Conservation (phyloP, 768 basidiomycete genomes). For the Coprinopsis sp. region DNA sequence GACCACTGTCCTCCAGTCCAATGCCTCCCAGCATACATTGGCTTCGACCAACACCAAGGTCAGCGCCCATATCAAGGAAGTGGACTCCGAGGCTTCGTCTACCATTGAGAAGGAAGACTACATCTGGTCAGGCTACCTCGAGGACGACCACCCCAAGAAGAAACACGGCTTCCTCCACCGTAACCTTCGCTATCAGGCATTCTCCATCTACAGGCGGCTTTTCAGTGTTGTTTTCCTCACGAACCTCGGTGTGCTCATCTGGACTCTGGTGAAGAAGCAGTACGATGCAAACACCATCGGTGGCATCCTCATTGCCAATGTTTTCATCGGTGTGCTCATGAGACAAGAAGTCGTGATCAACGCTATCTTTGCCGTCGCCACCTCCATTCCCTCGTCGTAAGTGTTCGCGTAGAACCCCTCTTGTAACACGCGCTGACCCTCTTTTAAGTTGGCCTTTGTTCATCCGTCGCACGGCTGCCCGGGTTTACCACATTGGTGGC, state of each 20-base stretch:
- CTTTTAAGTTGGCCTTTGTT: conserved; percentile 46
- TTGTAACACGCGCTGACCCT: conserved; percentile 4
- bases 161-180: conserved; percentile 41
- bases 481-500: conserved; percentile 58
- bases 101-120: conserved; percentile 29
- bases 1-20: conserved; percentile 9
- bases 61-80: conserved; percentile 16
- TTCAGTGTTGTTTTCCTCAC: conserved; percentile 55
- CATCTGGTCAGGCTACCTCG: conserved; percentile 50
- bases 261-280: conserved; percentile 28
- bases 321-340: conserved; percentile 45
- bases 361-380: conserved; percentile 49
- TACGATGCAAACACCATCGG: conserved; percentile 32
- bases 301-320: conserved; percentile 40
- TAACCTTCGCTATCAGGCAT: conserved; percentile 51
- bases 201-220: conserved; percentile 53
- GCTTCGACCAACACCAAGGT: conserved; percentile 18
- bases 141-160: conserved; percentile 49
- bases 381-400: conserved; percentile 45
- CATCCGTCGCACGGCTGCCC: conserved; percentile 48
- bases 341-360: conserved; percentile 58
- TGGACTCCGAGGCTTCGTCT: conserved; percentile 15
- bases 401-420: conserved; percentile 15
- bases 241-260: conserved; percentile 51
- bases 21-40: conserved; percentile 7